Base-by-base conservation (phyloP, 2,329 filamentous ascomycete species). In the Paracorniculantispora psalliotae region DNA sequence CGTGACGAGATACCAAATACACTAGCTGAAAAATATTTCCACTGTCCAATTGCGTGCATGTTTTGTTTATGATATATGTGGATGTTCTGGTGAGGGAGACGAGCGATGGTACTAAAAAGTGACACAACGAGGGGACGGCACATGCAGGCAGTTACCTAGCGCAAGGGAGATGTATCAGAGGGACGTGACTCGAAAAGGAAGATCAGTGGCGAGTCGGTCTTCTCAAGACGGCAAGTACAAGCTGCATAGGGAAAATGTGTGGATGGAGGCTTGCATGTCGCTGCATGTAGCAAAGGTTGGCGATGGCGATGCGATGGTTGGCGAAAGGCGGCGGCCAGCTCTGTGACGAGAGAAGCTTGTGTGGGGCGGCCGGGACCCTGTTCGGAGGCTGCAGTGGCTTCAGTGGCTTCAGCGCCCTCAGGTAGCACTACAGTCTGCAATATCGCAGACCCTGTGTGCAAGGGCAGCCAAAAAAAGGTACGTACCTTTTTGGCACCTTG, bases 41-140 rank as follows among this genome's bases (percentile, higher is more conserved):
- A 19, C 15, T 53, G 4, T 41, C 7, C 43, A 41, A 41, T 50
- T 25, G 17, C n/a, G 7, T 19, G 28, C 48, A 15, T 25, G 26
- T 19, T 23, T 21, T 43, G n/a, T 23, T 23, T 23, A 12, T 35
- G 6, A 49, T 25, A 78, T 15, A 59, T 78, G 67, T 1, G 61
- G 63, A 47, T 9, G 44, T 33, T n/a, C 30, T 33, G 30, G 6
- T 6, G 30, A 33, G 30, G 30, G 30, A 33, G 25, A 74, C 56
- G 1, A 80, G 70, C 1, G 61, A 67, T n/a, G 67, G 68, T 33
- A 12, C 30, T 33, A 33, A 33, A 33, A 33, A 33, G 6, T 33
- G 30, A 33, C 30, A 33, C 30, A 33, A 12, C 30, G 30, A 33
- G 30, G 30, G 6, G 12, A 6, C 12, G 12, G 30, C 12, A 33